Evolutionary conservation across 305 asterid species (phyloP).

Genomic region (Ruellia speciosa): DNA sequence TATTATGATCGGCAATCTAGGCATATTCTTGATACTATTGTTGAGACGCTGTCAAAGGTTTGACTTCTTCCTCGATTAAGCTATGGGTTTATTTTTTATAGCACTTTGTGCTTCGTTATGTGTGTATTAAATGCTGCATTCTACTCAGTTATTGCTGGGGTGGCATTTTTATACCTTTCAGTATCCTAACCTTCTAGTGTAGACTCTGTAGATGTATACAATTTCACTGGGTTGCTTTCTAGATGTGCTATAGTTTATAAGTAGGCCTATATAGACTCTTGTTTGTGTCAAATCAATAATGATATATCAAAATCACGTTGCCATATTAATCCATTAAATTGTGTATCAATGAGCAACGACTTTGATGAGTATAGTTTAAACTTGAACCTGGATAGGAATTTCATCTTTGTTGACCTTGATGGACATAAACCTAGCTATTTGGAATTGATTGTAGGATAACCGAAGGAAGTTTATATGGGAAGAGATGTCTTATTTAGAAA

Average conservation of each 20-base stretch:
- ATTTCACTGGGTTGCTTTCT: not conserved
- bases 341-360: constrained; percentile 2
- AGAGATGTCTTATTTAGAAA: constrained; percentile 96
- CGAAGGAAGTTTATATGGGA: constrained; percentile 97
- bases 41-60: constrained; percentile 88
- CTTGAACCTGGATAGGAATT: constrained; percentile 1
- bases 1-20: constrained; percentile 80
- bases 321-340: constrained; percentile 5
- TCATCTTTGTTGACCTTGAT: constrained; percentile 12
- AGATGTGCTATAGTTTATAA: not conserved
- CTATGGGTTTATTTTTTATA: constrained; percentile 3
- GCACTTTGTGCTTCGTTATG: not conserved
- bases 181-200: constrained; percentile 9
- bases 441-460: constrained; percentile 43
- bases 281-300: constrained; percentile 6
- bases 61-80: constrained; percentile 11
- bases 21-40: constrained; percentile 86
- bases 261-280: not conserved
- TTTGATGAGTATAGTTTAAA: constrained; percentile 5
- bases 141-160: constrained; percentile 4
- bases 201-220: no score
- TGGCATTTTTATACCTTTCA: constrained; percentile 9
- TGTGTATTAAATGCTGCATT: not conserved
- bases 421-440: constrained; percentile 13
- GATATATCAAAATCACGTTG: not conserved